Evolutionary conservation across 768 basidiomycete species (phyloP), one percentile per base, ranked within the genome.

Genomic region (Dentipellis sp.): DNA sequence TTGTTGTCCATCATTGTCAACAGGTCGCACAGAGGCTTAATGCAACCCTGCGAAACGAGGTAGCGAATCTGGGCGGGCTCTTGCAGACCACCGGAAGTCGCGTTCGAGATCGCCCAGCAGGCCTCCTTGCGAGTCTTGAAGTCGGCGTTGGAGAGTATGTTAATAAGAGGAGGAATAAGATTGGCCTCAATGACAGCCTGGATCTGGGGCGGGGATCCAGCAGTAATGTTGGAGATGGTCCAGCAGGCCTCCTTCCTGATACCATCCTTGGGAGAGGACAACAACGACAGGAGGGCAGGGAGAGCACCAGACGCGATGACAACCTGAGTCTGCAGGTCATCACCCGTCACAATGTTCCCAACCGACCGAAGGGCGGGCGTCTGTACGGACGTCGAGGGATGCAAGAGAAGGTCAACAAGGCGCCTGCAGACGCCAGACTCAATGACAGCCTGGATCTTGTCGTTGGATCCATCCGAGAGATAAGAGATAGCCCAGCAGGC

Each of bases 401-500:
- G 89, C 90, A 97, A 92, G 62, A 99, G 84, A 46, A 99, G 80
- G 68, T 99, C 97, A 36, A 99, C 97, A 59, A 99, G 83, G 64
- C 97, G 86, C 69, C 97, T 83, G 75, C 94, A 97, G 50, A 99
- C 95, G 34, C 95, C 97, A 17, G 91, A 91, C 73, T 98, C 95
- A 65, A 99, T 98, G 56, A 99, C 97, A 35, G 97, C 97, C 71
- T 99, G 97, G 57, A 99, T 99, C 78, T 99, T 99, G 76, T 99
- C 97, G 67, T 97, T 97, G 36, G 94, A 90, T 50, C 97, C 97
- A 69, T 99, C 97, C 1, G 95, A 98, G 39, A 99, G 86, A 73
- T 99, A 99, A 40, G 94, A 97, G 70, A 99, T 95, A 23, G 97
- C 97, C 97, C 97, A 99, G 78, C 97, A 99, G 12, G 97, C 97